A percentile compares a stretch with the other conserved stretches of the same genome.
phyloP scores from a whole-genome alignment of 1,284 basidiomycete species.

The Fomitiporia mediterranea region DNA sequence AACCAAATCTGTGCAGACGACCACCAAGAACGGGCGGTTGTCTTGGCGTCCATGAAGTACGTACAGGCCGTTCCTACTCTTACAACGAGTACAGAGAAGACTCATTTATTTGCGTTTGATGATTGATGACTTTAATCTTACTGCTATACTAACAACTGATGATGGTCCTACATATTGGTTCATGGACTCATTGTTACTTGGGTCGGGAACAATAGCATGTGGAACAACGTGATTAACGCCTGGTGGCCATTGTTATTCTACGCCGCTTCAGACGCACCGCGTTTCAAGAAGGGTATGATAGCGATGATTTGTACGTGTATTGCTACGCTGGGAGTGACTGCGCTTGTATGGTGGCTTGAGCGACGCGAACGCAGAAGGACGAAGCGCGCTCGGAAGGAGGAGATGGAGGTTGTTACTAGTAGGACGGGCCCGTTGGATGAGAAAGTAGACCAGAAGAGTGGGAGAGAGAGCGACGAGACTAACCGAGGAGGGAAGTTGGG shows the following conservation, averaged over 20 bases:
- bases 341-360: conserved; percentile 54
- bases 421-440: background rate
- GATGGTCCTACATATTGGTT: background rate
- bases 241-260: conserved; percentile 71
- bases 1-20: conserved; percentile 69
- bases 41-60: conserved; percentile 68
- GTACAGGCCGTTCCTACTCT: conserved; percentile 18
- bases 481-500: background rate
- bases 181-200: background rate
- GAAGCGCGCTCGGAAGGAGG: background rate
- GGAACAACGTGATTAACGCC: conserved; percentile 65
- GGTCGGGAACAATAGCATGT: conserved; percentile 44
- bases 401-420: background rate
- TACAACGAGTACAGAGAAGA: background rate
- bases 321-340: conserved; percentile 52
- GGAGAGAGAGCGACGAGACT: background rate
- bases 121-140: too few species aligned
- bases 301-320: conserved; percentile 56
- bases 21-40: conserved; percentile 59
- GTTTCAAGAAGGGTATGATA: conserved; percentile 60
- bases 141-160: background rate
- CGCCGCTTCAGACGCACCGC: conserved; percentile 59
- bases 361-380: conserved; percentile 35
- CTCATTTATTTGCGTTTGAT: background rate
- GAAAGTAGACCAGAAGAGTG: background rate